These are phyloP conservation scores for Rhizopogon salebrosus DNA, from an alignment of 768 basidiomycete genomes.

Conservation along the genomic window DNA sequence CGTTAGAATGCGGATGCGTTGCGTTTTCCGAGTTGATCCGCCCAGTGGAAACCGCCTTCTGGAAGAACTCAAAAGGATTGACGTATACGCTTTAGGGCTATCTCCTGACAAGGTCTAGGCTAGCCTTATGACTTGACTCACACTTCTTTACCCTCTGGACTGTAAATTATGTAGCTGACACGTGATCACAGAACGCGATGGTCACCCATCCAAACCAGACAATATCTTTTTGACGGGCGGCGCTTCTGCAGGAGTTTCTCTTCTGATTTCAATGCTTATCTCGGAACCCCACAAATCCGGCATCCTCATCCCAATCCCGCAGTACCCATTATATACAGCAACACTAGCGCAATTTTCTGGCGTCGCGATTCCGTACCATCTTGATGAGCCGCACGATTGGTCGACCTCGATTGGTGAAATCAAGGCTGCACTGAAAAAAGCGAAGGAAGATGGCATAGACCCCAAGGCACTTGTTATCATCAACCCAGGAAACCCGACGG, in stretches of 20 bases:
- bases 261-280: slow-evolving; percentile 78
- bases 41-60: not conserved
- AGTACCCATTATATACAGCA: slow-evolving; percentile 97
- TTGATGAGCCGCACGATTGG: slow-evolving; percentile 82
- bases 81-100: not conserved
- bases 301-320: slow-evolving; percentile 93
- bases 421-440: slow-evolving; percentile 59
- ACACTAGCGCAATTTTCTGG: slow-evolving; percentile 83
- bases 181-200: slow-evolving; percentile 70
- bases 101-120: not conserved
- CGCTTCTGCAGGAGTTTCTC: slow-evolving; percentile 91
- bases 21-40: not conserved
- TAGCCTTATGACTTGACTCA: not conserved
- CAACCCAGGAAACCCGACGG: slow-evolving; percentile 98
- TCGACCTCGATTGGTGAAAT: slow-evolving; percentile 70
- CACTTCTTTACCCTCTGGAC: not conserved
- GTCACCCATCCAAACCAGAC: slow-evolving; percentile 73
- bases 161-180: not conserved
- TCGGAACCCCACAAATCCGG: slow-evolving; percentile 55
- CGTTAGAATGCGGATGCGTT: not conserved
- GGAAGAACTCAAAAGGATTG: not conserved
- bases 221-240: slow-evolving; percentile 94
- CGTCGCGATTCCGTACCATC: slow-evolving; percentile 80
- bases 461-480: slow-evolving; percentile 92
- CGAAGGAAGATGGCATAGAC: slow-evolving; percentile 51